A percentile compares a stretch with the other conserved stretches of the same genome.
These are phyloP conservation scores for Dactylellina sp. DNA, from an alignment of 2,329 filamentous ascomycete species.

Conservation along the genomic window DNA sequence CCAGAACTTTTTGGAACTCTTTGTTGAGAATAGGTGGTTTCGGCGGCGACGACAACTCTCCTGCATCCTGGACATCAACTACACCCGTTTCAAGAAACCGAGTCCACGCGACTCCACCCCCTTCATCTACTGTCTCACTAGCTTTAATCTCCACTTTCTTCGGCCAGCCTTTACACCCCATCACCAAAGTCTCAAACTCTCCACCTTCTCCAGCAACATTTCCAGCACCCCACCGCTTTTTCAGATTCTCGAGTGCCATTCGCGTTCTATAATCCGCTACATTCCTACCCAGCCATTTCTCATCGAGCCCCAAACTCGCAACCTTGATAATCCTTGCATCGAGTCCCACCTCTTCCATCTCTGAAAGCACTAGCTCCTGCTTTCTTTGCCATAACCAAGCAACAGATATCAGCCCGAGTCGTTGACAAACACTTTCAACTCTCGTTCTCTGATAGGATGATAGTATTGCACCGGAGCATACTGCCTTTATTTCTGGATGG, in stretches of 20 bases:
- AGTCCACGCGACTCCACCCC: conserved; percentile 76
- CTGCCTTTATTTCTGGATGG: conserved; percentile 84
- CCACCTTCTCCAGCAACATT: conserved; percentile 86
- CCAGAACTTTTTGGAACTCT: conserved; percentile 66
- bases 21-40: conserved; percentile 76
- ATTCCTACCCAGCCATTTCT: conserved; percentile 81
- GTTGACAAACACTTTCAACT: conserved; percentile 89
- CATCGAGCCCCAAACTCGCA: conserved; percentile 87
- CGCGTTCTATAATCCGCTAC: conserved; percentile 72
- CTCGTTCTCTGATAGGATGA: conserved; percentile 95
- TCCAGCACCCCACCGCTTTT: conserved; percentile 65
- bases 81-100: conserved; percentile 67
- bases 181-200: conserved; percentile 91
- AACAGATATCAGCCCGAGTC: conserved; percentile 83
- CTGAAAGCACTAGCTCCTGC: conserved; percentile 73
- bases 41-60: conserved; percentile 53
- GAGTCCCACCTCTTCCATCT: conserved; percentile 82
- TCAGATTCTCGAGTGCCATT: conserved; percentile 66
- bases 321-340: conserved; percentile 96
- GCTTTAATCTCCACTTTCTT: conserved; percentile 74
- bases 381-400: conserved; percentile 84
- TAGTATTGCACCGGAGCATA: conserved; percentile 90
- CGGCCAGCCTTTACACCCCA: conserved; percentile 78
- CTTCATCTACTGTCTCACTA: conserved; percentile 67
- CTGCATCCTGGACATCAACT: conserved; percentile 58